Conservation (phyloP, 2,329 filamentous ascomycete species). For the Ascochyta pisi region DNA sequence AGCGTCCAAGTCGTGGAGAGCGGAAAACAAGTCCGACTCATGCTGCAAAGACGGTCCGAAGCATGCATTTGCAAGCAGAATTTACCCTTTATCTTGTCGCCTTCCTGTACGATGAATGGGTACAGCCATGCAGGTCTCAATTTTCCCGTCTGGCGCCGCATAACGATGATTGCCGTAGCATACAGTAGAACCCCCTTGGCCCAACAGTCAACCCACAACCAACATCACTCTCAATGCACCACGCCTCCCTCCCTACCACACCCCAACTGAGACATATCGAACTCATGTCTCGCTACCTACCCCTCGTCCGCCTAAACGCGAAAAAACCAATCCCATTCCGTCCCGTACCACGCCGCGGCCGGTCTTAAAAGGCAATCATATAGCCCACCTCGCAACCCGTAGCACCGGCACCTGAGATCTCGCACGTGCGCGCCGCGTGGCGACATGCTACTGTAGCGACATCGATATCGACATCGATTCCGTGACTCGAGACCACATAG, state of each 20-base stretch:
- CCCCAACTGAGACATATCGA: neutral
- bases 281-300: constrained; percentile 1
- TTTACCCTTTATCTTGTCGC: neutral
- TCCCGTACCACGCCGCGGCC: neutral
- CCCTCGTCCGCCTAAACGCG: neutral
- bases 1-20: no score
- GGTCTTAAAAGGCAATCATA: constrained; percentile 3
- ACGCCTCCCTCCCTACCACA: neutral
- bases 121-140: constrained; percentile 5
- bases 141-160: constrained; percentile 1
- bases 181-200: neutral
- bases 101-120: neutral
- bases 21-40: no score
- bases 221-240: neutral
- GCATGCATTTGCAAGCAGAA: neutral
- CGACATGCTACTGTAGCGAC: constrained; percentile 1
- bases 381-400: constrained; percentile 2
- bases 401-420: neutral
- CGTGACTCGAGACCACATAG: no score
- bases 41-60: constrained; percentile 3
- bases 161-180: neutral
- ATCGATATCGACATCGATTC: no score
- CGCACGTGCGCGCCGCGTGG: constrained; percentile 14
- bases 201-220: neutral
- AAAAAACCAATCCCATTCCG: neutral